Evolutionary conservation across 2,329 filamentous ascomycete genomes (phyloP).

Genomic region (Fusarium sp.): DNA sequence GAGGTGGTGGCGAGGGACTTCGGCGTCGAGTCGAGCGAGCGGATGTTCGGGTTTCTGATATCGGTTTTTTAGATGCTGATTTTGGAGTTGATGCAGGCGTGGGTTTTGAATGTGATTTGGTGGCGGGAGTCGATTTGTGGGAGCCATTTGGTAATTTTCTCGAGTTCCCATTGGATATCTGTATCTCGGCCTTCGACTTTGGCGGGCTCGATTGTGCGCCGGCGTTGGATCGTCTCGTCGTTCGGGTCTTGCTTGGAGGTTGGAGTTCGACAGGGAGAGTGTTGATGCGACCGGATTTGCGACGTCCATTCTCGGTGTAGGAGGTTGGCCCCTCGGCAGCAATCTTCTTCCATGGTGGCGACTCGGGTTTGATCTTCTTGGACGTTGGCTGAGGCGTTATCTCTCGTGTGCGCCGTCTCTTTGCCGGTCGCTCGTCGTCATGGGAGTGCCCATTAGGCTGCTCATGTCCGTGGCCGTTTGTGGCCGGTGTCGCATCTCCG

Average conservation of each 20-base stretch:
- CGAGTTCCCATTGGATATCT: slow-evolving; percentile 46
- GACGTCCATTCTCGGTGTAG: slow-evolving; percentile 81
- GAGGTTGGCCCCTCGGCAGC: slow-evolving; percentile 89
- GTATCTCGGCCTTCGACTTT: slow-evolving; percentile 52
- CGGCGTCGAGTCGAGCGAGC: slow-evolving; percentile 57
- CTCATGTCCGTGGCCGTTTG: slow-evolving; percentile 55
- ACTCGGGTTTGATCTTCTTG: slow-evolving; percentile 68
- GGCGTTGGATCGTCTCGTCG: slow-evolving; percentile 62
- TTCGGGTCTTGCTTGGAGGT: slow-evolving; percentile 65
- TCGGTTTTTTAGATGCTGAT: slow-evolving; percentile 49
- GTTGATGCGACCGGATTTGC: slow-evolving; percentile 78
- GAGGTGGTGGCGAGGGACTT: slow-evolving; percentile 59
- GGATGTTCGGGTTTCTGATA: slow-evolving; percentile 49
- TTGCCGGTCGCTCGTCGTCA: slow-evolving; percentile 69
- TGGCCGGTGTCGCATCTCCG: slow-evolving; percentile 44
- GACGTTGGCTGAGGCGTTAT: slow-evolving; percentile 57
- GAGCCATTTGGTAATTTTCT: slow-evolving; percentile 46
- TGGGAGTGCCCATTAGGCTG: slow-evolving; percentile 57
- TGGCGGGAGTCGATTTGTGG: slow-evolving; percentile 47
- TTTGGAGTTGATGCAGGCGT: slow-evolving; percentile 50
- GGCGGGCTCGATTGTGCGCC: slow-evolving; percentile 53
- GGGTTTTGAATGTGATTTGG: slow-evolving; percentile 46
- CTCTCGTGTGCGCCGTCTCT: slow-evolving; percentile 75
- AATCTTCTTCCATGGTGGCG: slow-evolving; percentile 94
- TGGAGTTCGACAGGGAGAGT: slow-evolving; percentile 68